These are phyloP conservation scores for Chrysoporthe puriensis DNA, from an alignment of 2,329 filamentous ascomycete species.

Conservation along the genomic window DNA sequence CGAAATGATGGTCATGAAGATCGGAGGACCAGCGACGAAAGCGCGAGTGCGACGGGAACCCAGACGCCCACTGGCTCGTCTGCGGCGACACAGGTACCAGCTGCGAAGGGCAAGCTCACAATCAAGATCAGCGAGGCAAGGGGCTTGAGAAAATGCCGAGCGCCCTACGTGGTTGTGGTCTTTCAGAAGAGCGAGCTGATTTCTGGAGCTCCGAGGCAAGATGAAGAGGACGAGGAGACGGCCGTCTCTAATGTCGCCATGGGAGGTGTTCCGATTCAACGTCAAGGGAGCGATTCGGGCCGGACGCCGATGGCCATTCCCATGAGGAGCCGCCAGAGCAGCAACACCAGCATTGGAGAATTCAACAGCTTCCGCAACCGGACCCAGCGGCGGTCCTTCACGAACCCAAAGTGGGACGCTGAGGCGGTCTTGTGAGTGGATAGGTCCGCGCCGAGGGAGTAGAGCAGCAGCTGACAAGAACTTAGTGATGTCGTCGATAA, in stretches of 20 bases:
- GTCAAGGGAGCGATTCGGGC: conserved; percentile 79
- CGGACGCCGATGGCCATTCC: conserved; percentile 88
- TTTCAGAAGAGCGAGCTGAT: conserved; percentile 98
- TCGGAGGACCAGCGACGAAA: conserved; percentile 44
- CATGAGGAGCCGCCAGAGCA: conserved; percentile 95
- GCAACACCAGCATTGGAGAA: conserved; percentile 83
- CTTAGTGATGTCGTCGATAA: conserved; percentile 88
- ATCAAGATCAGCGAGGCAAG: conserved; percentile 88
- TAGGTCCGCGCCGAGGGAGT: not conserved
- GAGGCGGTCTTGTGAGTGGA: conserved; percentile 86
- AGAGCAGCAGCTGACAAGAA: not conserved
- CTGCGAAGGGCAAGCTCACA: conserved; percentile 83
- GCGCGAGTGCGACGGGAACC: conserved; percentile 52
- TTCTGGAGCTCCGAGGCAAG: conserved; percentile 76
- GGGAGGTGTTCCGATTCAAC: conserved; percentile 58
- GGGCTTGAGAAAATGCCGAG: conserved; percentile 77
- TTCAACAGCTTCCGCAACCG: conserved; percentile 63
- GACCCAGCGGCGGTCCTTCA: conserved; percentile 62
- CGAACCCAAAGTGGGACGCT: conserved; percentile 93
- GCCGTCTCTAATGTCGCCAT: conserved; percentile 46
- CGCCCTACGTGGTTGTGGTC: conserved; percentile 94
- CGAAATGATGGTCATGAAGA: conserved; percentile 49
- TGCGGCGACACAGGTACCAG: conserved; percentile 64
- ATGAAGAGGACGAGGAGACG: conserved; percentile 62
- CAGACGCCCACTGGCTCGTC: conserved; percentile 53